phyloP scores from a whole-genome alignment of 2,329 filamentous ascomycete genomes.

The Xylaria hypoxylon region DNA sequence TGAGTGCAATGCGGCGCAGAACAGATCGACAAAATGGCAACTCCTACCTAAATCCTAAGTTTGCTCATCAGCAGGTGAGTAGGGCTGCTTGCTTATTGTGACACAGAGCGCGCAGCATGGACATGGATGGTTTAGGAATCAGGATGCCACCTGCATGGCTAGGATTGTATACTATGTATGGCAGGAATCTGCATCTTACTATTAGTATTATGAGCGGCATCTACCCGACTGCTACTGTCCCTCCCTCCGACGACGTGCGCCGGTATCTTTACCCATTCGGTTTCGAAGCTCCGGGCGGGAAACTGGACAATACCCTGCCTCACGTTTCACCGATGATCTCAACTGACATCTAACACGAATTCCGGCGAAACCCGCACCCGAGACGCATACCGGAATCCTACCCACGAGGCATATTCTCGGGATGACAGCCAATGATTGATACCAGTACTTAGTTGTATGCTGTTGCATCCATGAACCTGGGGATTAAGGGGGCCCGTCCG shows the following conservation, averaged over 20 bases:
- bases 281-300: conserved; percentile 7
- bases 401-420: conserved; percentile 17
- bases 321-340: conserved; percentile 7
- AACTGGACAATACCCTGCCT: not conserved
- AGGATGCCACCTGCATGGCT: not conserved
- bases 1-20: too few species aligned
- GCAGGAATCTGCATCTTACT: not conserved
- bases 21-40: not conserved
- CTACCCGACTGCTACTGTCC: not conserved
- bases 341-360: conserved; percentile 3
- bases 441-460: not conserved
- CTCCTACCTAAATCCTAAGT: not conserved
- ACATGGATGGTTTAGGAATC: conserved; percentile 2
- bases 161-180: not conserved
- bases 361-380: conserved; percentile 35
- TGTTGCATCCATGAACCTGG: conserved; percentile 10
- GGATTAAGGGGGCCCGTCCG: not conserved
- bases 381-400: conserved; percentile 25
- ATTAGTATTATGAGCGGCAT: not conserved
- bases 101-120: not conserved
- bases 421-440: conserved; percentile 14
- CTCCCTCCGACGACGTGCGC: not conserved
- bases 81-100: conserved; percentile 4
- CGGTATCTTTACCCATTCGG: conserved; percentile 22
- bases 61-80: not conserved